phyloP scores from a whole-genome alignment of 2,329 filamentous ascomycete genomes.

The Metarhizium brunneum region DNA sequence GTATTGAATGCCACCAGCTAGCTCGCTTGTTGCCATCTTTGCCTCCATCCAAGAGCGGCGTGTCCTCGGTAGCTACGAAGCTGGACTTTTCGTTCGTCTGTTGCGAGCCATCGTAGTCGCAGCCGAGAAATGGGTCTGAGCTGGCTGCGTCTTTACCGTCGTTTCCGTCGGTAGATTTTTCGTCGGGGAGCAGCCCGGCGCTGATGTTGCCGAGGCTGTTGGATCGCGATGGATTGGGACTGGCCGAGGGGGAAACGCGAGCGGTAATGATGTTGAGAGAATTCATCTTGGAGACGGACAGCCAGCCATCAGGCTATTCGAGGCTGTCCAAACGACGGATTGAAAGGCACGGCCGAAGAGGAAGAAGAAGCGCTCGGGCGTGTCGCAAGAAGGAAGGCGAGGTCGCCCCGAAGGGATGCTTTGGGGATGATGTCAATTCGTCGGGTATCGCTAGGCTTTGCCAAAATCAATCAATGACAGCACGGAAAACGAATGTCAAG shows the following conservation, averaged over 20 bases:
- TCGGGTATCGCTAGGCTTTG: background rate
- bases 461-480: background rate
- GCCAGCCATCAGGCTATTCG: constrained; percentile 41
- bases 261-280: constrained; percentile 89
- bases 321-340: constrained; percentile 3
- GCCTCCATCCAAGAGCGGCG: constrained; percentile 43
- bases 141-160: constrained; percentile 24
- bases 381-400: background rate
- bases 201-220: constrained; percentile 50
- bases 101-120: constrained; percentile 27
- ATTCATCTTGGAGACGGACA: constrained; percentile 67
- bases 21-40: constrained; percentile 28
- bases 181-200: constrained; percentile 34
- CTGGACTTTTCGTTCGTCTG: constrained; percentile 27
- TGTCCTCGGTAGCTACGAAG: constrained; percentile 46
- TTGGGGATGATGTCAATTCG: constrained; percentile 4
- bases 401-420: background rate
- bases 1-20: constrained; percentile 46
- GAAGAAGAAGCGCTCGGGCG: background rate
- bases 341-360: background rate
- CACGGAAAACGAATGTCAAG: background rate
- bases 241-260: constrained; percentile 59
- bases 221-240: constrained; percentile 46
- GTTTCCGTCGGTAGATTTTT: constrained; percentile 23
- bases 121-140: constrained; percentile 26